Conservation (phyloP, 352 stramenopile species). For the Phytophthora syringae region DNA sequence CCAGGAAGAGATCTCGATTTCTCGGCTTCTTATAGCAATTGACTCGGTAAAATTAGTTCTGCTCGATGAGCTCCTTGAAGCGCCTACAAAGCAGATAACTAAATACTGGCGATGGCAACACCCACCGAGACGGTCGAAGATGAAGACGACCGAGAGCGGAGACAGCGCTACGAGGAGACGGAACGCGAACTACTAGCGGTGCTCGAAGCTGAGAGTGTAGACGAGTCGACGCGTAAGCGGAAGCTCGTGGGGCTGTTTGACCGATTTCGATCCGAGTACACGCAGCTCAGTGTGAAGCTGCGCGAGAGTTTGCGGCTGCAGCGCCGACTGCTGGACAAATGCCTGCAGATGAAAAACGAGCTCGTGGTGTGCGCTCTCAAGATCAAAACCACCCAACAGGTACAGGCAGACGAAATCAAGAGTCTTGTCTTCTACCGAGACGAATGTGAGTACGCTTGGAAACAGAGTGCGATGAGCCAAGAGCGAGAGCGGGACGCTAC, state of each 20-base stretch:
- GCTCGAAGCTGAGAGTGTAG: conserved; percentile 52
- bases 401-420: conserved; percentile 77
- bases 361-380: conserved; percentile 62
- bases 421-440: conserved; percentile 76
- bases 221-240: conserved; percentile 61
- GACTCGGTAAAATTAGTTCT: conserved; percentile 20
- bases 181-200: conserved; percentile 58
- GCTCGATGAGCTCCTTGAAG: not conserved
- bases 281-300: conserved; percentile 56
- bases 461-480: conserved; percentile 58
- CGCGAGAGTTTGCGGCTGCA: conserved; percentile 61
- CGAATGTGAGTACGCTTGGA: conserved; percentile 77
- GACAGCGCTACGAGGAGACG: conserved; percentile 45
- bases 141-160: conserved; percentile 37
- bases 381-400: conserved; percentile 62
- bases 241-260: conserved; percentile 72
- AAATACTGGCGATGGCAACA: not conserved
- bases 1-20: too few species aligned
- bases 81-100: not conserved
- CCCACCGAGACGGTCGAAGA: conserved; percentile 13
- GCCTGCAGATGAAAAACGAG: conserved; percentile 73
- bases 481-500: conserved; percentile 68
- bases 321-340: conserved; percentile 71
- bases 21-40: too few species aligned
- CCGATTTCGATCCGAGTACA: conserved; percentile 71